Evolutionary conservation across 805 yeast species (phyloP).

Genomic region (Saturnispora besseyi): DNA sequence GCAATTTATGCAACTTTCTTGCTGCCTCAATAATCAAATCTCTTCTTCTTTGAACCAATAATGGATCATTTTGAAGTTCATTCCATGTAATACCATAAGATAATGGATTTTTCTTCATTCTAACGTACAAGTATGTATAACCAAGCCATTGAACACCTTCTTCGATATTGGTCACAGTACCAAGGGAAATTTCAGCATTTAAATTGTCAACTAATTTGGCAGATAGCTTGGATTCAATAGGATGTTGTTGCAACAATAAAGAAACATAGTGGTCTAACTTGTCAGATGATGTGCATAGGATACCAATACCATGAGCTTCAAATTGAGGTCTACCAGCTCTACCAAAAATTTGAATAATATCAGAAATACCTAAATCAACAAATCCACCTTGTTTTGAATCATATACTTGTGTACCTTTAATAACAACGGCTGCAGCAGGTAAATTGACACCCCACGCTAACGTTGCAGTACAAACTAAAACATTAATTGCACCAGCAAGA

Average conservation of each 20-base stretch:
- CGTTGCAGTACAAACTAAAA: slow-evolving; percentile 92
- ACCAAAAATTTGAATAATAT: slow-evolving; percentile 96
- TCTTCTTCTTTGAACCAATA: slow-evolving; percentile 61
- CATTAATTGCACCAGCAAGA: slow-evolving; percentile 74
- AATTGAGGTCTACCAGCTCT: slow-evolving; percentile 99
- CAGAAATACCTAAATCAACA: slow-evolving; percentile 88
- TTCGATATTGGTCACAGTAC: slow-evolving; percentile 88
- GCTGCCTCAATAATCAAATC: slow-evolving; percentile 77
- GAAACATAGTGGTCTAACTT: slow-evolving; percentile 82
- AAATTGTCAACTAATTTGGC: slow-evolving; percentile 80
- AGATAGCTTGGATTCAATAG: slow-evolving; percentile 80
- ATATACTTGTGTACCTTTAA: slow-evolving; percentile 94
- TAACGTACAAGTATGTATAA: slow-evolving; percentile 84
- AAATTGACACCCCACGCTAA: slow-evolving; percentile 99
- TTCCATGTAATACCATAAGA: slow-evolving; percentile 87
- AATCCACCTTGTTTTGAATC: slow-evolving; percentile 93
- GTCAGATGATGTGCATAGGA: slow-evolving; percentile 76
- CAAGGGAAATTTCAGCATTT: slow-evolving; percentile 93
- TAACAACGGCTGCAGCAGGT: slow-evolving; percentile 95
- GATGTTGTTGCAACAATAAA: slow-evolving; percentile 85
- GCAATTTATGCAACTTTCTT: slow-evolving; percentile 69
- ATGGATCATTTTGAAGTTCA: slow-evolving; percentile 76
- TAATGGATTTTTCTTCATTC: slow-evolving; percentile 92
- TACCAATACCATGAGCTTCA: slow-evolving; percentile 87
- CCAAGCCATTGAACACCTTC: slow-evolving; percentile 98